Percentiles rank a stretch among this genome's conserved stretches.
phyloP scores from a whole-genome alignment of 352 stramenopile genomes.

The Phytophthora cajani region DNA sequence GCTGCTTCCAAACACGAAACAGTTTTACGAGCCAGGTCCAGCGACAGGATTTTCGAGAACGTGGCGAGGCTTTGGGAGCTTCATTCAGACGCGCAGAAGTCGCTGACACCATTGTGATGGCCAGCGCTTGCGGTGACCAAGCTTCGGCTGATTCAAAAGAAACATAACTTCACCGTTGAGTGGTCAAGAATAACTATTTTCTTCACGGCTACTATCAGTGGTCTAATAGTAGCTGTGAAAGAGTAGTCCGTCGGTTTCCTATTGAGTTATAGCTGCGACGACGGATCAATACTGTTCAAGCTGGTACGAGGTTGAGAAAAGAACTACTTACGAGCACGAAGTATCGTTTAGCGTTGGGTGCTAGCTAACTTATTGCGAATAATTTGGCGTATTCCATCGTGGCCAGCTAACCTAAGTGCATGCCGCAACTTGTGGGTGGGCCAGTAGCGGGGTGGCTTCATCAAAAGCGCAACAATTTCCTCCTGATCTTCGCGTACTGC shows the following conservation, averaged over 20 bases:
- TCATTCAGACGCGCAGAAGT: neutral
- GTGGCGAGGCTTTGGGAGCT: neutral
- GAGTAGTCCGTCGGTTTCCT: too few species aligned
- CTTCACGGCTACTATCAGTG: neutral
- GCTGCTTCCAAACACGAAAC: neutral
- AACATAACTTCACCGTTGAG: too few species aligned
- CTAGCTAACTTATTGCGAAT: neutral
- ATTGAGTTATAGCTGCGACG: too few species aligned
- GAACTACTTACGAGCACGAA: too few species aligned
- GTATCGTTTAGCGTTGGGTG: neutral
- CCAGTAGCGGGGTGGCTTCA: neutral
- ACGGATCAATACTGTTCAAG: too few species aligned
- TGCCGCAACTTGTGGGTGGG: neutral
- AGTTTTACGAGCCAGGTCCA: slow-evolving; percentile 2
- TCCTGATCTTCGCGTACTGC: neutral
- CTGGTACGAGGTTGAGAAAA: too few species aligned
- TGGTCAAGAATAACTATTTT: neutral
- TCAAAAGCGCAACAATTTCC: neutral
- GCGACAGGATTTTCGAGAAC: neutral
- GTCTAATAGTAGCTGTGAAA: neutral
- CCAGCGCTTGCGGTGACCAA: neutral
- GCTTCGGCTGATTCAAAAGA: neutral
- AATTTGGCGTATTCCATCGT: neutral
- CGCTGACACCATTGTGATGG: neutral
- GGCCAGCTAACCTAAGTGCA: neutral